A percentile compares a stretch with the other conserved stretches of the same genome.
These are phyloP conservation scores for Colletotrichum karsti DNA, from an alignment of 2,329 filamentous ascomycete species.

Conservation along the genomic window DNA sequence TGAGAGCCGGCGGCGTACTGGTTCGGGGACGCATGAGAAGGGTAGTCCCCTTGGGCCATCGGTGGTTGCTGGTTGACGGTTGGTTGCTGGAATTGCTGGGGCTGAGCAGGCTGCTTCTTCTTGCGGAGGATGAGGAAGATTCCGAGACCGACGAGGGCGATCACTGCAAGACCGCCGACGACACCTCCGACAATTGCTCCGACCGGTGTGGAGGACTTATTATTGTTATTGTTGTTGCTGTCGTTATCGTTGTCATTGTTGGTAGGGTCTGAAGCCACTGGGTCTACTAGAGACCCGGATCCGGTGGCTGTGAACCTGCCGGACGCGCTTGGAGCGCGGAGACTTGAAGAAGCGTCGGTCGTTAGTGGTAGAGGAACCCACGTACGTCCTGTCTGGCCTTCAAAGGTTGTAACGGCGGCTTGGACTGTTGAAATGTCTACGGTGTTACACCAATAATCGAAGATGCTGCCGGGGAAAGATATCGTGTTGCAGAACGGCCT, in stretches of 20 bases:
- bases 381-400: constrained; percentile 42
- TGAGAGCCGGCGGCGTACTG: constrained; percentile 7
- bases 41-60: constrained; percentile 15
- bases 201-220: constrained; percentile 33
- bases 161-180: constrained; percentile 44
- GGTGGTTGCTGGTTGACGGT: background rate
- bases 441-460: constrained; percentile 54
- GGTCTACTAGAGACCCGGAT: background rate
- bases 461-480: constrained; percentile 48
- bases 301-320: background rate
- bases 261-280: constrained; percentile 11
- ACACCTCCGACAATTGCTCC: constrained; percentile 49
- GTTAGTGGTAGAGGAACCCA: constrained; percentile 34
- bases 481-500: constrained; percentile 55
- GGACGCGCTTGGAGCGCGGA: background rate
- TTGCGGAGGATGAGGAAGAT: constrained; percentile 42
- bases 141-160: constrained; percentile 39
- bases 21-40: background rate
- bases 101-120: constrained; percentile 34
- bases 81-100: background rate
- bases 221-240: background rate
- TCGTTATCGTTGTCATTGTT: constrained; percentile 12
- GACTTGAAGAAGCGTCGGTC: constrained; percentile 1
- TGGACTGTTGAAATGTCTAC: constrained; percentile 42
- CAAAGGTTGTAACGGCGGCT: constrained; percentile 49